Evolutionary conservation across 139 green algal species (phyloP).

Genomic region (Tetradesmus obliquus): DNA sequence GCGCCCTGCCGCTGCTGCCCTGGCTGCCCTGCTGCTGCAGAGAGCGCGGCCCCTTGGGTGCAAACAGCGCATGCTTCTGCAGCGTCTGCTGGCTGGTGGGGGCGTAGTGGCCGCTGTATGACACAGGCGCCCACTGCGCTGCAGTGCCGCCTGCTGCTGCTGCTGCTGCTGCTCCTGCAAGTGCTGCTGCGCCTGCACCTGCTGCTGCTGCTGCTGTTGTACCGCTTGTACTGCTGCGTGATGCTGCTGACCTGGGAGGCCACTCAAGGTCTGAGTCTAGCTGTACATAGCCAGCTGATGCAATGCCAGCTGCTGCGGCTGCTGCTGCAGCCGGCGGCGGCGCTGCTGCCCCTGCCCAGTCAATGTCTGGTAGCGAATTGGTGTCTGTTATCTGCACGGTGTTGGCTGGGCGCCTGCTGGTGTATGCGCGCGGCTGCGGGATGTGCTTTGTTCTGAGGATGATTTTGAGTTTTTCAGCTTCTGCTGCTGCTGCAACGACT

Average conservation of each 20-base stretch:
- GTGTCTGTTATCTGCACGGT: slow-evolving; percentile 64
- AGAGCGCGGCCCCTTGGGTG: background rate
- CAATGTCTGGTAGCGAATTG: slow-evolving; percentile 66
- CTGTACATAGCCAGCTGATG: slow-evolving; percentile 8
- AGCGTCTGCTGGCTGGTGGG: slow-evolving; percentile 22
- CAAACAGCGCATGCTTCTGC: slow-evolving; percentile 67
- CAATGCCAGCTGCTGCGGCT: slow-evolving; percentile 8
- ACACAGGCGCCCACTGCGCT: background rate
- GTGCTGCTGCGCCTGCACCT: background rate
- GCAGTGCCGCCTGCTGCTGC: background rate
- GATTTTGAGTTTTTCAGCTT: slow-evolving; percentile 79
- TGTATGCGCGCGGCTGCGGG: slow-evolving; percentile 40
- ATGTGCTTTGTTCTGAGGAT: slow-evolving; percentile 51
- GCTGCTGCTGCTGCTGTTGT: background rate
- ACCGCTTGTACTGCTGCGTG: background rate
- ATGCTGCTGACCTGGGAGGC: background rate
- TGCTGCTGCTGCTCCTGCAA: slow-evolving; percentile 2
- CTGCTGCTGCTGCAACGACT: slow-evolving; percentile 51
- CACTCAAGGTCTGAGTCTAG: slow-evolving; percentile 12
- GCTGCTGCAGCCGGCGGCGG: background rate
- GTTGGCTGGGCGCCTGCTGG: slow-evolving; percentile 55
- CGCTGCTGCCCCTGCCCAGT: slow-evolving; percentile 63
- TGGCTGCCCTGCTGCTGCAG: background rate
- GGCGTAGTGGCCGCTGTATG: slow-evolving; percentile 26
- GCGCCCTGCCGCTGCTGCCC: background rate